These are phyloP conservation scores for Plasmodium blacklocki DNA, from an alignment of 169 alveolate genomes.

Conservation along the genomic window DNA sequence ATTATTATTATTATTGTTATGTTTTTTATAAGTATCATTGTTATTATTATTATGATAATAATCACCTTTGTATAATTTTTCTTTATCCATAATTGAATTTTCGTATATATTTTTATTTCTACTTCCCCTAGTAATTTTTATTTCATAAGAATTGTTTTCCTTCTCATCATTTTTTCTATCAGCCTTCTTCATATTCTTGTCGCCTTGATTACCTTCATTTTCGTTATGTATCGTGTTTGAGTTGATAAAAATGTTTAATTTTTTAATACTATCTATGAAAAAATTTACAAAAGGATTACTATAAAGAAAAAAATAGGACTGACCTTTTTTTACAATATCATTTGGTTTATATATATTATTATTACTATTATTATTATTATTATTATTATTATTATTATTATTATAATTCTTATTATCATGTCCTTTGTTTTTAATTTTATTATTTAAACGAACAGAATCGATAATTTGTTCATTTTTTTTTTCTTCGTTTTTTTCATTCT, in stretches of 20 bases:
- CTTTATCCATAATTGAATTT: neutral
- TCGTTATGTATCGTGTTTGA: neutral
- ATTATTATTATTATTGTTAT: constrained; percentile 12
- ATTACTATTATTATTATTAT: too few relatives aligned
- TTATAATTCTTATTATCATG: too few relatives aligned
- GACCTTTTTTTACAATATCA: too few relatives aligned
- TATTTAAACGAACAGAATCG: neutral
- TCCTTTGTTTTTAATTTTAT: too few relatives aligned
- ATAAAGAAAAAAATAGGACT: too few relatives aligned
- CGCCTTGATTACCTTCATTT: neutral
- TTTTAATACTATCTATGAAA: constrained; percentile 11
- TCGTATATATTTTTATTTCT: constrained; percentile 8
- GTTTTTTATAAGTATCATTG: too few relatives aligned
- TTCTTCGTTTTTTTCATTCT: neutral
- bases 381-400: too few relatives aligned
- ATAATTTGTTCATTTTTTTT: neutral
- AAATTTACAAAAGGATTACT: too few relatives aligned
- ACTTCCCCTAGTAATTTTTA: constrained; percentile 62
- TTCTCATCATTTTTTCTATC: constrained; percentile 15
- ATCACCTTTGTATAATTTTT: neutral
- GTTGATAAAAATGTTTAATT: constrained; percentile 22
- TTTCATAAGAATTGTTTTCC: constrained; percentile 22
- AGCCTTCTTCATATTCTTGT: neutral
- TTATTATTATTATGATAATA: too few relatives aligned
- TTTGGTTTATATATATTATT: too few relatives aligned